Base-by-base conservation (phyloP, 2,329 filamentous ascomycete genomes). In the Penicillium sp. region DNA sequence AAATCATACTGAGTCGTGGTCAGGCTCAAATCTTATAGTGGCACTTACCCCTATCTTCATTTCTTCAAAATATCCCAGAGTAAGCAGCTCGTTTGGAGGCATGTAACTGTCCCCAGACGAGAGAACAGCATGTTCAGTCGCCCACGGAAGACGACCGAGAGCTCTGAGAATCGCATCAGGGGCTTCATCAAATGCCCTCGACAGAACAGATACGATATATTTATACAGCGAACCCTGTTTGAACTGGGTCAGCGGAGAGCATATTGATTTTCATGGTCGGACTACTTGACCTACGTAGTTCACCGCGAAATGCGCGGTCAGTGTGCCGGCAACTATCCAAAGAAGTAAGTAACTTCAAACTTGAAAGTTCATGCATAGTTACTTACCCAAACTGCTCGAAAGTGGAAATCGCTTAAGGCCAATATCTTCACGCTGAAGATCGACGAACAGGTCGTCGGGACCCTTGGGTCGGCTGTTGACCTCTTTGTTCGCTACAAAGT, bases 381-480 rank as follows among this genome's bases (percentile, higher is more conserved):
- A 62, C 68, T 61, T 46, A 71, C 71, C 69, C 3, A 65, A 56
- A 7, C 64, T 61, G n/a, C 60, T 57, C 25, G 57, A 42, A 29
- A 74, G 46, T 0, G 58, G 61, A 52, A 68, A 68, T 37, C 81
- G 69, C 50, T 67, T 66, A n/a, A 83, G 63, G 2, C 72, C 69
- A 31, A 81, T 66, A 5, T 78, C 67, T 0, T 59, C 58, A 3
- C 56, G 36, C 40, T 81, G 77, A 3, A 84, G 56, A 10, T 69
- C 57, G 0, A 69, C 58, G 53, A 86, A 87, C 51, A 89, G 72
- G 2, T 81, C 76, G 58, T 89, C 72, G 0, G 85, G 75, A 0
- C 86, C 86, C 29, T 74, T 72, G 0, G 59, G 40, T n/a, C 77
- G 72, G 13, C 67, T 61, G 27, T 81, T 79, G 25, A 84, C 75